A percentile compares a stretch with the other conserved stretches of the same genome.
Evolutionary conservation across 768 basidiomycete genomes (phyloP).

Genomic region (Goffeauzyma gilvescens): DNA sequence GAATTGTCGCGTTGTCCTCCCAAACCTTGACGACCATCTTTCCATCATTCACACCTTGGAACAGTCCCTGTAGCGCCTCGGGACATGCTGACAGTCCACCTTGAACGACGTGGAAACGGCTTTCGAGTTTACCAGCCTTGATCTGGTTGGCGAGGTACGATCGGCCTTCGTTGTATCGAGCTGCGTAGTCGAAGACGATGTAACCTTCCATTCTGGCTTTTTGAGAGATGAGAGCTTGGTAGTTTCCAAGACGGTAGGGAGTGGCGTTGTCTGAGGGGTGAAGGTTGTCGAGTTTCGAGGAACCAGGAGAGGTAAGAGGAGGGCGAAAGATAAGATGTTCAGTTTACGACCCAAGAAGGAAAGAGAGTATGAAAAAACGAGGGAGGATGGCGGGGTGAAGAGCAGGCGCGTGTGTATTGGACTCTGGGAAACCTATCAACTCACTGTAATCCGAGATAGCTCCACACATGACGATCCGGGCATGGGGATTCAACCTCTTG

Average conservation of each 20-base stretch:
- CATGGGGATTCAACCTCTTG: slow-evolving; percentile 52
- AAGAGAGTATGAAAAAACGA: not conserved
- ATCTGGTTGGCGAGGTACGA: slow-evolving; percentile 20
- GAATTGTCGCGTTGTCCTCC: slow-evolving; percentile 1
- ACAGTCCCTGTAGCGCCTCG: slow-evolving; percentile 6
- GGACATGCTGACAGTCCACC: slow-evolving; percentile 7
- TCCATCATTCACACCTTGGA: slow-evolving; percentile 6
- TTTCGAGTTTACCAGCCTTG: slow-evolving; percentile 20
- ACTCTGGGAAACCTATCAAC: slow-evolving; percentile 14
- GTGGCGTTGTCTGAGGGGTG: slow-evolving; percentile 1
- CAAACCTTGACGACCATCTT: slow-evolving; percentile 10
- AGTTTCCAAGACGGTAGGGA: slow-evolving; percentile 38
- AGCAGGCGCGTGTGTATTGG: not conserved
- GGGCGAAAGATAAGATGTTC: not conserved
- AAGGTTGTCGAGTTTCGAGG: too few relatives aligned
- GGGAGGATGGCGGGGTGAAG: not conserved
- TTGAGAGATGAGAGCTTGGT: slow-evolving; percentile 50
- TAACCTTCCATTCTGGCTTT: slow-evolving; percentile 70
- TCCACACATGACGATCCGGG: slow-evolving; percentile 64
- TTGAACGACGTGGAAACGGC: slow-evolving; percentile 19
- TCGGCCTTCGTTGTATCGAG: slow-evolving; percentile 20
- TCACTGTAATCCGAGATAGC: slow-evolving; percentile 58
- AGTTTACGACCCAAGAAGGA: not conserved
- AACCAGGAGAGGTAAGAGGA: not conserved
- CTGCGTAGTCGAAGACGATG: slow-evolving; percentile 57